Percentiles rank a stretch among this genome's conserved stretches.
These are phyloP conservation scores for Westerdykella ornata DNA, from an alignment of 2,329 filamentous ascomycete species.

Conservation along the genomic window DNA sequence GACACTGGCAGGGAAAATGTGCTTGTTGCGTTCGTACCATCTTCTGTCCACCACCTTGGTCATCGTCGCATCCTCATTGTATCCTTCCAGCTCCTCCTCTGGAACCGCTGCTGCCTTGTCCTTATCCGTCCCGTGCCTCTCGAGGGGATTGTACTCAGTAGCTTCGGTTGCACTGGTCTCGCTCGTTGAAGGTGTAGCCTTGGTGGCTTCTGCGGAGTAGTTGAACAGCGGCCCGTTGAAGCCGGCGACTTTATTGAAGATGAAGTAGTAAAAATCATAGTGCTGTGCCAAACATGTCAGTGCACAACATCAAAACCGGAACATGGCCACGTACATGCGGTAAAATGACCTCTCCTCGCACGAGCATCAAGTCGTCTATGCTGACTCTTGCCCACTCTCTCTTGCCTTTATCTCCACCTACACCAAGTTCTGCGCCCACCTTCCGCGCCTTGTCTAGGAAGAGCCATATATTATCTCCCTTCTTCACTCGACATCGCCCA, in stretches of 20 bases:
- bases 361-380: constrained; percentile 91
- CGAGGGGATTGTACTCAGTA: constrained; percentile 38
- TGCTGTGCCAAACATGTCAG: constrained; percentile 53
- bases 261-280: constrained; percentile 95
- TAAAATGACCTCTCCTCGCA: constrained; percentile 83
- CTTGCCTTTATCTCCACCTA: constrained; percentile 59
- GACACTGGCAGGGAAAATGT: constrained; percentile 91
- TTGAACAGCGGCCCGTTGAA: constrained; percentile 73
- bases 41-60: constrained; percentile 94
- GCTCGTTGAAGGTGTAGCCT: constrained; percentile 31
- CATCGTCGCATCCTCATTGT: constrained; percentile 64
- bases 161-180: constrained; percentile 17
- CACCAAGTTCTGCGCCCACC: constrained; percentile 74
- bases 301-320: neutral
- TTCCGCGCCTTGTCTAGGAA: constrained; percentile 89
- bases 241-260: constrained; percentile 76
- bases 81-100: constrained; percentile 61
- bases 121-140: constrained; percentile 32
- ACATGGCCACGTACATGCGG: constrained; percentile 62
- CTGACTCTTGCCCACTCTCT: constrained; percentile 89
- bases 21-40: constrained; percentile 97
- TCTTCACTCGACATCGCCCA: constrained; percentile 77
- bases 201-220: constrained; percentile 53
- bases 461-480: constrained; percentile 88
- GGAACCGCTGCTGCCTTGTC: constrained; percentile 32